Base-by-base conservation (phyloP, 2,329 filamentous ascomycete genomes). In the Tolypocladium ophioglossoides region DNA sequence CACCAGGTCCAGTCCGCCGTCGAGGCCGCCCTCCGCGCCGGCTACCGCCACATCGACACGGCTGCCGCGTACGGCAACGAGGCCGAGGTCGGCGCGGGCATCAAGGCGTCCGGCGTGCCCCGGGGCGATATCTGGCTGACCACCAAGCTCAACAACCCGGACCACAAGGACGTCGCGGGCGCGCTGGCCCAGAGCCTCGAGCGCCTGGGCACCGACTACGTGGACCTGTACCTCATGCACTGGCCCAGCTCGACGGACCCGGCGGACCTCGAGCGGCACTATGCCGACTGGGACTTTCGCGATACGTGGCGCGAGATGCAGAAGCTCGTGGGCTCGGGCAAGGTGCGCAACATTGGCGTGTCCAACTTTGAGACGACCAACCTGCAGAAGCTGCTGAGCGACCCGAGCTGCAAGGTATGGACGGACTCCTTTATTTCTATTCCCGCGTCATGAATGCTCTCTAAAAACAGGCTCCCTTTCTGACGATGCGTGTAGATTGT, bases 311-410 rank as follows among this genome's bases (percentile, higher is more conserved):
- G 77, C 57, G 84, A 89, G 87, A 75, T 88, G 77, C 82, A 87
- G 72, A 86, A 86, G 76, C 75, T 89, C 49, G 73, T 82, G 27
- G 80, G 71, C 12, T 83, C 80, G 47, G 84, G 85, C 68, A 88
- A 88, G 70, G 87, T 88, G 52, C 79, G 78, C 70, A 89, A 89
- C 73, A 91, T 94, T 67, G 89, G 89, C 63, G 86, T 94, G 55
- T 90, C 87, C 70, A 95, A 95, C 78, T 94, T 95, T 69, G 86
- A 79, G 59, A 89, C 91, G 68, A 82, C 76, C 70, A 88, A 94
- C 72, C 75, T 94, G 39, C 86, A 92, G 77, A 87, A 82, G 69
- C 78, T 94, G 55, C 76, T 94, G 57, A 82, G 78, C 61, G 79
- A 86, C 62, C 78, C 81, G 12, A 46, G 87, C 54, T 80, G 78